Evolutionary conservation across 2,329 filamentous ascomycete species (phyloP), one percentile per base, ranked within the genome.

Genomic region (Cladosporium velox): DNA sequence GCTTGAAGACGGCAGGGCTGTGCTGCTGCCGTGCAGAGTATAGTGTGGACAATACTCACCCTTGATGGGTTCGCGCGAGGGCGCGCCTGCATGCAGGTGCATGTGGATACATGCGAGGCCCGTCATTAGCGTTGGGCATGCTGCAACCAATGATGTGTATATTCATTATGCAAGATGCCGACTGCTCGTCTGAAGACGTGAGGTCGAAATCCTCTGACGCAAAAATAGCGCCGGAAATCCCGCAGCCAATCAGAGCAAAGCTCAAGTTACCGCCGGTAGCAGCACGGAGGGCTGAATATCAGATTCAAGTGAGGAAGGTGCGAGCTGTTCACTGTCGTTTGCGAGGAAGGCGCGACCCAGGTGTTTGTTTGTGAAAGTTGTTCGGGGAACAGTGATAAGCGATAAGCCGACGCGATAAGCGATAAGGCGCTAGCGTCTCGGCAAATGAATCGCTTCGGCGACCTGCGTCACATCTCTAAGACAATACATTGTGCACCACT

Each of bases 401-500:
- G 41, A 21, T 24, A 47, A 21, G 41, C 24, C 49, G 26, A 52
- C 3, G 2, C 2, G 49, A n/a, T 21, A 55, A 11, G 28, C 28
- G 28, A 55, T 55, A 54, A 54, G 51, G 14, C 18, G 24, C 30
- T 55, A 55, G 52, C 30, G 52, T 55, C 10, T 30, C 52, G 52
- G 52, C 52, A 21, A 12, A 21, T 55, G 30, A 18, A 12, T 18
- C 21, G 52, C 52, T 55, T 32, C 52, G 52, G 32, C 26, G 51
- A 34, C 30, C 32, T 55, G 52, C 52, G 52, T 34, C 52, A 55
- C 52, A 55, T 34, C 52, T 55, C 30, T 10, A 34, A 55, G 28
- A n/a, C n/a, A 12, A 21, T 55, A 8, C 7, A 32, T 30, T n/a
- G 26, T 30, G 26, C 14, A 54, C n/a, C 5, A 34, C 18, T 24